phyloP scores from a whole-genome alignment of 352 stramenopile genomes.

The Globisporangium carolinianum region DNA sequence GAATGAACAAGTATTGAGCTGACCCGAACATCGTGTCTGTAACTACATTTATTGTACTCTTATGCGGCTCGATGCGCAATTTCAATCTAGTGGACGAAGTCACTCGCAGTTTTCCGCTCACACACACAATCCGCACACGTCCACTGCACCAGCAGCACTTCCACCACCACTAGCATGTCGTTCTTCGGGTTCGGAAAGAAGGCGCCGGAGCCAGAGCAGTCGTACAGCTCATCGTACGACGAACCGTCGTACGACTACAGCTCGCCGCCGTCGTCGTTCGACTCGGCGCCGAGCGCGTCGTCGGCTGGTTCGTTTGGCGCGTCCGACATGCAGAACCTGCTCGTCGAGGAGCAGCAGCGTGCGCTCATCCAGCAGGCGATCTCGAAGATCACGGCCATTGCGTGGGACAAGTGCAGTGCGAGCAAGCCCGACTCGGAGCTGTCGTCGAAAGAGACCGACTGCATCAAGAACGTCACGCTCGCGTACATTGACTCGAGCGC shows the following conservation, averaged over 20 bases:
- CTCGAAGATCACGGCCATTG: conserved; percentile 85
- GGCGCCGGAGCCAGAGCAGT: conserved; percentile 35
- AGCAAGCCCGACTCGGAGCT: conserved; percentile 80
- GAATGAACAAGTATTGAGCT: no score
- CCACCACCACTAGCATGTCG: conserved; percentile 30
- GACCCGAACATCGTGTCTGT: no score
- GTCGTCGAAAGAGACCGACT: conserved; percentile 71
- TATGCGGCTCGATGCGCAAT: no score
- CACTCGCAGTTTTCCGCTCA: no score
- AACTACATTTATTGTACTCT: no score
- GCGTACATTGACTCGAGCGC: conserved; percentile 86
- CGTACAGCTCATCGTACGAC: conserved; percentile 50
- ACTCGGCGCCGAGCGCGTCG: conserved; percentile 18
- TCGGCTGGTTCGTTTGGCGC: conserved; percentile 29
- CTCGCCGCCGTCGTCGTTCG: conserved; percentile 29
- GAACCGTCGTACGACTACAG: conserved; percentile 77
- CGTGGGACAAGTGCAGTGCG: conserved; percentile 87
- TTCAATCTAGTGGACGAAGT: no score
- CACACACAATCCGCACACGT: no score
- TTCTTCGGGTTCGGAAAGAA: conserved; percentile 81
- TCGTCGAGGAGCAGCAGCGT: conserved; percentile 86
- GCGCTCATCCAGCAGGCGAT: conserved; percentile 84
- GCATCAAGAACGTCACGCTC: conserved; percentile 85
- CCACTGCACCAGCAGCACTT: no score
- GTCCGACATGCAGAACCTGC: conserved; percentile 70